Evolutionary conservation across 352 stramenopile species (phyloP).

Genomic region (Pythium graminicola): DNA sequence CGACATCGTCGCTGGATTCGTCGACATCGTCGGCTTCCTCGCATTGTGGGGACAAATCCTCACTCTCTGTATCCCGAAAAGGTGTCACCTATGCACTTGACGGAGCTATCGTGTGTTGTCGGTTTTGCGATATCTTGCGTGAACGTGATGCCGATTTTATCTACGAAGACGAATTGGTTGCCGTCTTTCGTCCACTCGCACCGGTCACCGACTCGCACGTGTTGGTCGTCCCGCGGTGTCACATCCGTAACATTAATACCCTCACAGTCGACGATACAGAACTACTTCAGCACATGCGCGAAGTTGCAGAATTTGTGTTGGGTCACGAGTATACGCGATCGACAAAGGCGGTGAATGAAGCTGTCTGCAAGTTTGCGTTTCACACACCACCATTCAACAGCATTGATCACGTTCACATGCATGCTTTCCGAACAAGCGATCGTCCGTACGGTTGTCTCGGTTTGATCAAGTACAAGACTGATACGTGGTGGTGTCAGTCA

Average conservation of each 20-base stretch:
- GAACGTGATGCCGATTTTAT: slow-evolving; percentile 59
- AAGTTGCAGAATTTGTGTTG: slow-evolving; percentile 54
- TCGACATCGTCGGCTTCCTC: slow-evolving; percentile 24
- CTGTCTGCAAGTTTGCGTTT: slow-evolving; percentile 74
- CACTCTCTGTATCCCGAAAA: slow-evolving; percentile 48
- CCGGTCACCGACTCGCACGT: slow-evolving; percentile 70
- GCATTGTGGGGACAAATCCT: slow-evolving; percentile 24
- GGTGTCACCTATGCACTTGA: slow-evolving; percentile 66
- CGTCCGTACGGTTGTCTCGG: slow-evolving; percentile 55
- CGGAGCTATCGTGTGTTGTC: slow-evolving; percentile 59
- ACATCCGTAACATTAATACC: slow-evolving; percentile 84
- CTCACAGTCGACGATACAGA: slow-evolving; percentile 49
- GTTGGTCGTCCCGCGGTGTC: slow-evolving; percentile 70
- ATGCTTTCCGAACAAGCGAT: slow-evolving; percentile 63
- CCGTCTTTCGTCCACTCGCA: slow-evolving; percentile 66
- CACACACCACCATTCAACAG: slow-evolving; percentile 85
- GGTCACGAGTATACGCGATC: not conserved
- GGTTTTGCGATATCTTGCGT: slow-evolving; percentile 80
- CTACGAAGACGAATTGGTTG: slow-evolving; percentile 72
- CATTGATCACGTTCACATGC: slow-evolving; percentile 89
- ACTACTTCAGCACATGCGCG: slow-evolving; percentile 64
- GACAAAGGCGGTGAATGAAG: not conserved
- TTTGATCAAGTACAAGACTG: slow-evolving; percentile 79
- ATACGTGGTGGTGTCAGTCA: slow-evolving; percentile 84
- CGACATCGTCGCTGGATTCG: slow-evolving; percentile 16